Conservation (phyloP, 164 flowering plant species). For the Cinnamomum micranthum region DNA sequence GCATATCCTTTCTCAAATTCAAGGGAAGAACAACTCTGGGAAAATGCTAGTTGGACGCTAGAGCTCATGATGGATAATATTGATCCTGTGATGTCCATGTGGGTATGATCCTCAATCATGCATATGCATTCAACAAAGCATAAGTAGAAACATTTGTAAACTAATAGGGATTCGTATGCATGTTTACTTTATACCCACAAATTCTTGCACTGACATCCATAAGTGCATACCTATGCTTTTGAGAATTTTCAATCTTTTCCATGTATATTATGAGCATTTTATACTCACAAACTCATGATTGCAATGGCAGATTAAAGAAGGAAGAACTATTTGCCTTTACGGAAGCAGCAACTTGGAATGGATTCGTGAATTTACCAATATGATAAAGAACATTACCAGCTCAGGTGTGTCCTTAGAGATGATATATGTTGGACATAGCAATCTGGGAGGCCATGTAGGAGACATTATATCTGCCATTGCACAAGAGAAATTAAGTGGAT, state of each 20-base stretch:
- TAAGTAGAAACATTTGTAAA: neutral
- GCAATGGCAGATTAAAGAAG: constrained; percentile 56
- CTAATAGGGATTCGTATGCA: neutral
- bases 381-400: constrained; percentile 27
- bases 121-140: neutral
- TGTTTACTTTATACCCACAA: neutral
- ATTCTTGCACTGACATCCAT: neutral
- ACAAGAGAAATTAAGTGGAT: constrained; percentile 25
- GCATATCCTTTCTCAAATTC: constrained; percentile 68
- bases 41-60: constrained; percentile 43
- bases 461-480: constrained; percentile 28
- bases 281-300: neutral
- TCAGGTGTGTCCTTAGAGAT: constrained; percentile 44
- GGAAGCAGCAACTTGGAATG: constrained; percentile 59
- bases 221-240: neutral
- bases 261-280: neutral
- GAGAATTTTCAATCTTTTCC: neutral
- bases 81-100: constrained; percentile 33
- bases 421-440: constrained; percentile 25
- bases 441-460: constrained; percentile 21
- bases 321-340: constrained; percentile 53
- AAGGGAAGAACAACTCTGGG: constrained; percentile 67
- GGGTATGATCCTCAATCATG: constrained; percentile 37
- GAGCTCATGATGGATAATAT: constrained; percentile 40
- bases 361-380: constrained; percentile 48